These are phyloP conservation scores for Candida insectalens DNA, from an alignment of 805 yeast species.

Conservation along the genomic window DNA sequence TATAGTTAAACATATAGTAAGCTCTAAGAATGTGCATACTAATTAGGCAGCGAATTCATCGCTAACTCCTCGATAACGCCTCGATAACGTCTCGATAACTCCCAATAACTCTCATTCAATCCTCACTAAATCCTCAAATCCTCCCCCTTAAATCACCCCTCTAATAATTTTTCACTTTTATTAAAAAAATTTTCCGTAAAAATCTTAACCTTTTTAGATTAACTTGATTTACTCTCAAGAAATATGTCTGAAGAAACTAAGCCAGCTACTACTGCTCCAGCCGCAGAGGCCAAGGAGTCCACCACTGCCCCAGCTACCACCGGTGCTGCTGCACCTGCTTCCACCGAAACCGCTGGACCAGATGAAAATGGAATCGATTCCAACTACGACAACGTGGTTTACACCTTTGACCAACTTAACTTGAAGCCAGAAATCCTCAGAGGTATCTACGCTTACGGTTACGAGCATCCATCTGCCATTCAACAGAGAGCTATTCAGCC, in stretches of 20 bases:
- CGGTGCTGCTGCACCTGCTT: slow-evolving; percentile 4
- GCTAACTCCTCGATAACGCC: too few relatives aligned
- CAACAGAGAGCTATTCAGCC: slow-evolving; percentile 97
- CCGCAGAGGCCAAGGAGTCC: background rate
- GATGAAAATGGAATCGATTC: slow-evolving; percentile 62
- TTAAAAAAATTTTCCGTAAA: background rate
- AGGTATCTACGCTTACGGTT: slow-evolving; percentile 83
- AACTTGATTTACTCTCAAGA: background rate
- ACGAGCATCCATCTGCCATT: slow-evolving; percentile 94
- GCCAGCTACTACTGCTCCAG: slow-evolving; percentile 1
- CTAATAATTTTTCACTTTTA: background rate
- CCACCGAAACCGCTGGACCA: slow-evolving; percentile 5
- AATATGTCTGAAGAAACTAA: slow-evolving; percentile 40
- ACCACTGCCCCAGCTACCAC: slow-evolving; percentile 1
- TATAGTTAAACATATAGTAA: too few relatives aligned
- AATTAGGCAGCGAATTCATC: too few relatives aligned
- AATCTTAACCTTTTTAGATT: background rate
- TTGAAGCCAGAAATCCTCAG: slow-evolving; percentile 64
- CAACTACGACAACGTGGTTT: slow-evolving; percentile 89
- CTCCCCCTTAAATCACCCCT: slow-evolving; percentile 1
- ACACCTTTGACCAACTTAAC: slow-evolving; percentile 69
- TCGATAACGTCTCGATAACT: too few relatives aligned
- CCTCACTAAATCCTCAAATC: too few relatives aligned
- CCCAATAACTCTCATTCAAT: too few relatives aligned
- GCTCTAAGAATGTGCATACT: too few relatives aligned